Base-by-base conservation (phyloP, 192 early-diverging fungal species). In the Backusella morwellensis region DNA sequence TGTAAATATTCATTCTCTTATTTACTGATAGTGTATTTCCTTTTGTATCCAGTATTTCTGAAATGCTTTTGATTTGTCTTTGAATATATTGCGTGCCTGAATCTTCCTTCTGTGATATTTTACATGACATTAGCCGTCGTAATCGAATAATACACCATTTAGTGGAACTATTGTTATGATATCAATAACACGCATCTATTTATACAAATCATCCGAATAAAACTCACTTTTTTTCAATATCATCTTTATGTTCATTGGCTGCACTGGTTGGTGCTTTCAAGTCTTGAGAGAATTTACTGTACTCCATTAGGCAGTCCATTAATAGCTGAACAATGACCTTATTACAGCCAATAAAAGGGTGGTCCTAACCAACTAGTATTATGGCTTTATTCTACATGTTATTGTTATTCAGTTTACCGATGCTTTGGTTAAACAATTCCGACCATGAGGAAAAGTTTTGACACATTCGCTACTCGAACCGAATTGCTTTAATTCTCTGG, bases 91-190 rank as follows among this genome's bases (percentile, higher is more conserved):
- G 68, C 23, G 21, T 69, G 35, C n/a, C 54, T 56, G 54, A 56
- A 21, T 56, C 54, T 21, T 56, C 21, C 9, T 56, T 56, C 1
- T 23, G 8, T 56, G 54, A 21, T 69, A 35, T 35, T 6, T 44
- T 23, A 3, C 40, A 17, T 40, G 35, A 71, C 40, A 44, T 29
- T 40, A 71, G 26, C 7, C 70, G 35, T 29, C 70, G 21, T 44
- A 71, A 29, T 71, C 70, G 36, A 29, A n/a, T 71, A 12, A 71
- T 44, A 47, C 70, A 71, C 70, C 70, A 71, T 44, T 44, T 4
- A 26, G n/a, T 38, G n/a, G 70, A 47, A 14, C 70, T 71, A 47
- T 36, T 36, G 0, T 35, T 68, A n/a, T 36, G n/a, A 4, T 11
- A 26, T 14, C n/a, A 19, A 68, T 36, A 17, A 34, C 35, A 38